Evolutionary conservation across 352 stramenopile genomes (phyloP).

Genomic region (Saprolegnia parasitica): DNA sequence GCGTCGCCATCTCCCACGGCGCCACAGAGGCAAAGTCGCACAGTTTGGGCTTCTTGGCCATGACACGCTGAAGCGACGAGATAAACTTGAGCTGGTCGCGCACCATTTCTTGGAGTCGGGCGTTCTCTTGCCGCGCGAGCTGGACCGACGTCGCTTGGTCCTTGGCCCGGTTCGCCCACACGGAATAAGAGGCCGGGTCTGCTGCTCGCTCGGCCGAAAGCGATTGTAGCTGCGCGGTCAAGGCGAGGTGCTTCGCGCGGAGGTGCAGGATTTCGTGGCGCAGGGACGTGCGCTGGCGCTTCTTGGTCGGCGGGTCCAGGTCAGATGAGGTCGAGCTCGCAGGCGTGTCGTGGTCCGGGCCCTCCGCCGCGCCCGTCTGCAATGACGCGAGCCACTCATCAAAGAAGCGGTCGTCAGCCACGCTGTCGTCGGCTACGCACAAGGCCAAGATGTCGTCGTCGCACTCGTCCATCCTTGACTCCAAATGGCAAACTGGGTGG

Average conservation of each 20-base stretch:
- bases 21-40: background rate
- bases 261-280: slow-evolving; percentile 30
- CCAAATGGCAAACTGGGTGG: too few species aligned
- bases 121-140: background rate
- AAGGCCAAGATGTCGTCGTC: too few species aligned
- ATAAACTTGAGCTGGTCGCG: background rate
- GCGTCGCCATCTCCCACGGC: background rate
- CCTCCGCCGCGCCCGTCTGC: too few species aligned
- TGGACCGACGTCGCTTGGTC: background rate
- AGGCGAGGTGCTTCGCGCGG: slow-evolving; percentile 27
- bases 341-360: too few species aligned
- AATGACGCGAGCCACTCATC: too few species aligned
- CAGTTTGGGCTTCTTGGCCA: background rate
- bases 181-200: too few species aligned
- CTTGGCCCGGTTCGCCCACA: background rate
- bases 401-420: too few species aligned
- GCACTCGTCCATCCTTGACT: too few species aligned
- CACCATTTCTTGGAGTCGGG: background rate
- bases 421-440: too few species aligned
- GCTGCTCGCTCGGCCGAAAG: background rate
- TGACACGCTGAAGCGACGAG: background rate
- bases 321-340: too few species aligned
- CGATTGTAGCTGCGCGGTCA: slow-evolving; percentile 28
- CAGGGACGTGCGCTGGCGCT: too few species aligned
- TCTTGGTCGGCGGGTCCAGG: too few species aligned